phyloP scores from a whole-genome alignment of 768 basidiomycete genomes.

The Hericium rajendrae region DNA sequence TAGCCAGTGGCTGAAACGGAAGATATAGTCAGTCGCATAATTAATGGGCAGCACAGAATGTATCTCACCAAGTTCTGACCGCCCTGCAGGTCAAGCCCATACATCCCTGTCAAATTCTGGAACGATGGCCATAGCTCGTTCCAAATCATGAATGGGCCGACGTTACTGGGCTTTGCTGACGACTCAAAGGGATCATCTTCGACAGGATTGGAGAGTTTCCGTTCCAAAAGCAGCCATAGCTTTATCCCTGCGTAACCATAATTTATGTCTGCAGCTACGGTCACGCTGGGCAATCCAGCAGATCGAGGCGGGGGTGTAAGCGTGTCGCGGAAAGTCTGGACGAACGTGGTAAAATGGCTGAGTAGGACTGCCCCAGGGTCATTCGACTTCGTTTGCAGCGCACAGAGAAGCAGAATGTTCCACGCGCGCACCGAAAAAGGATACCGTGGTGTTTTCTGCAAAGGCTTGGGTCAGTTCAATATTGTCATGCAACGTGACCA shows the following conservation, averaged over 20 bases:
- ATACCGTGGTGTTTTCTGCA: neutral
- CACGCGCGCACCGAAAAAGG: constrained; percentile 43
- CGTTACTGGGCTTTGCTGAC: constrained; percentile 6
- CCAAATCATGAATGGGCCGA: constrained; percentile 42
- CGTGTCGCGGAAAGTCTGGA: constrained; percentile 31
- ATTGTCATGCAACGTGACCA: too few relatives aligned
- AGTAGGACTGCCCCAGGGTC: constrained; percentile 35
- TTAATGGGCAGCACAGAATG: neutral
- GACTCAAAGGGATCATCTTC: neutral
- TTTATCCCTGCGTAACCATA: constrained; percentile 62
- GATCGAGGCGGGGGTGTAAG: constrained; percentile 21
- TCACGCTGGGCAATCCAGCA: constrained; percentile 29
- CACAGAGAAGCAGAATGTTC: constrained; percentile 53
- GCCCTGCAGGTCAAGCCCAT: constrained; percentile 38
- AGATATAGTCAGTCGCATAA: neutral
- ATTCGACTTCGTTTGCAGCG: constrained; percentile 31
- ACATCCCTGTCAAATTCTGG: constrained; percentile 38
- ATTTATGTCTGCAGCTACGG: constrained; percentile 44
- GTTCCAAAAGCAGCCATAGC: constrained; percentile 57
- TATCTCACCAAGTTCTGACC: constrained; percentile 23
- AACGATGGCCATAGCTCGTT: constrained; percentile 73
- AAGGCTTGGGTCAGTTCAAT: too few relatives aligned
- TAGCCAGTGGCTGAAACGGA: constrained; percentile 38
- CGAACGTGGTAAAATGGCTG: constrained; percentile 41
- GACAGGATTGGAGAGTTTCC: constrained; percentile 18